These are phyloP conservation scores for Aureobasidium melanogenum DNA, from an alignment of 2,329 filamentous ascomycete species.

Conservation along the genomic window DNA sequence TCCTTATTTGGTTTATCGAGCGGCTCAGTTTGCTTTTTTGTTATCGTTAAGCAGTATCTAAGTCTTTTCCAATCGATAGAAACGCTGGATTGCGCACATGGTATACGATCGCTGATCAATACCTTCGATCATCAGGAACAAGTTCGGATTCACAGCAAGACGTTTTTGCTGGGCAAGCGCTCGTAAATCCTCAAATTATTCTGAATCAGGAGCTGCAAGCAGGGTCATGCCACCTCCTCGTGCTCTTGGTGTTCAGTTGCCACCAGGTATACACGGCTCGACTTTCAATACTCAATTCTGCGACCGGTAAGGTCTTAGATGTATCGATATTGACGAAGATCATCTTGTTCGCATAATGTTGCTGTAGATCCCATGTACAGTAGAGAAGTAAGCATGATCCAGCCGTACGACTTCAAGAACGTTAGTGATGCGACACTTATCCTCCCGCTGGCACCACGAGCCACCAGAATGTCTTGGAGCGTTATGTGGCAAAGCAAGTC, in stretches of 20 bases:
- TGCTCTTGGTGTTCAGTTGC: neutral
- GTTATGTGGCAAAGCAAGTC: neutral
- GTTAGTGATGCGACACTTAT: neutral
- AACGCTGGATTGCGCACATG: neutral
- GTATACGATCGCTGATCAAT: neutral
- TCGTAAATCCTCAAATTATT: neutral
- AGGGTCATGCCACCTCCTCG: neutral
- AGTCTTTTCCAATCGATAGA: neutral
- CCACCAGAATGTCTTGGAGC: neutral
- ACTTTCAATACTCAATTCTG: neutral
- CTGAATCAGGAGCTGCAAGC: neutral
- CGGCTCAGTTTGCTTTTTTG: neutral
- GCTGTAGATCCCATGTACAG: neutral
- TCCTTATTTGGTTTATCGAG: neutral
- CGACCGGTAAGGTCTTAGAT: neutral
- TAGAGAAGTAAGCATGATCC: neutral
- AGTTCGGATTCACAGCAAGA: neutral
- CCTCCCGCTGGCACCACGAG: neutral
- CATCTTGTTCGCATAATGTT: neutral
- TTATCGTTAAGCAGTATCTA: constrained; percentile 5
- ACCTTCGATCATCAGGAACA: neutral
- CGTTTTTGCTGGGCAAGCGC: neutral
- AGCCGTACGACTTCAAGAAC: neutral
- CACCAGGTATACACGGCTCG: neutral
- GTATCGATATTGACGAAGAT: neutral